Evolutionary conservation across 352 stramenopile species (phyloP).

Genomic region (Globisporangium echinulatum): DNA sequence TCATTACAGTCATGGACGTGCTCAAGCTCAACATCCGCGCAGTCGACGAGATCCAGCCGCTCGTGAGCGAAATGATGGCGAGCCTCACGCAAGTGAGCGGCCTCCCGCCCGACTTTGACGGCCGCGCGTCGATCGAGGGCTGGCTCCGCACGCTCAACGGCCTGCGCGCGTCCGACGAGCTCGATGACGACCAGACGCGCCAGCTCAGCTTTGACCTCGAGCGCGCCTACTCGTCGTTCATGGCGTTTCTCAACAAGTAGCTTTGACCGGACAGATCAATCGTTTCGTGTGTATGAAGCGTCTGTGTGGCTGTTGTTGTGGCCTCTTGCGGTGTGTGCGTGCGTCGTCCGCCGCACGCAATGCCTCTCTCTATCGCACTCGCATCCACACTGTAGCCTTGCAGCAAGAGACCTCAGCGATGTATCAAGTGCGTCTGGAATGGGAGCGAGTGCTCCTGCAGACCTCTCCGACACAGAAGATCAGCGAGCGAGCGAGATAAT

Average conservation of each 20-base stretch:
- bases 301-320: background rate
- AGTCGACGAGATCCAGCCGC: conserved; percentile 96
- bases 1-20: conserved; percentile 98
- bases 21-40: conserved; percentile 96
- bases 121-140: conserved; percentile 89
- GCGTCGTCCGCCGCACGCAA: too few species aligned
- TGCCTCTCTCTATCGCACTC: too few species aligned
- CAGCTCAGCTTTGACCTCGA: conserved; percentile 97
- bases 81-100: conserved; percentile 92
- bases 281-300: too few species aligned
- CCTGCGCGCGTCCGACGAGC: conserved; percentile 94
- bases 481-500: too few species aligned
- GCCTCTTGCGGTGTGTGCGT: background rate
- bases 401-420: too few species aligned
- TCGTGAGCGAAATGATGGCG: conserved; percentile 95
- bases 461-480: too few species aligned
- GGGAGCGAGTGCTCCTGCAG: too few species aligned
- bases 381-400: too few species aligned
- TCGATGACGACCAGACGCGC: conserved; percentile 93
- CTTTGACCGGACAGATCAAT: background rate
- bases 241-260: conserved; percentile 83
- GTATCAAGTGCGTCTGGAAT: too few species aligned
- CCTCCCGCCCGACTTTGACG: conserved; percentile 91
- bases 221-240: conserved; percentile 93
- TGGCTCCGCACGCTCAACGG: conserved; percentile 95